A percentile compares a stretch with the other conserved stretches of the same genome.
Conservation (phyloP, 163 green algal species). For the Scenedesmus sp. region DNA sequence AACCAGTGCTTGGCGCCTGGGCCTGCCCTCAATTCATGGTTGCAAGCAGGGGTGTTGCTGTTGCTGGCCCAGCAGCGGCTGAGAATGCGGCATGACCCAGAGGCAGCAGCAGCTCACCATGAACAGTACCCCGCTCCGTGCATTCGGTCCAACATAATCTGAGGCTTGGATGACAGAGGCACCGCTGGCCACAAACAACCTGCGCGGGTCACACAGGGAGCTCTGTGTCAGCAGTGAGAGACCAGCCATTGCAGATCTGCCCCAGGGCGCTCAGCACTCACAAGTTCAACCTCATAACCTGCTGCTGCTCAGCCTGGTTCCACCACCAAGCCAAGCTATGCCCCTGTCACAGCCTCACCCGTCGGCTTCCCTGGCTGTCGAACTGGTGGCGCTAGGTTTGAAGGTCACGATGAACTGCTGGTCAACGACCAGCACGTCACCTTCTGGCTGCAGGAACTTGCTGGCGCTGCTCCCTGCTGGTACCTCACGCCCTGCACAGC, state of each 20-base stretch:
- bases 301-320: not conserved
- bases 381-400: not conserved
- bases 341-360: not conserved
- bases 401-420: constrained; percentile 9
- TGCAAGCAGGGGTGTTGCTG: too few species aligned
- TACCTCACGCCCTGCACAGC: not conserved
- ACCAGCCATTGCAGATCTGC: not conserved
- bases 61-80: not conserved
- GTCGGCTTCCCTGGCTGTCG: not conserved
- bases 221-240: not conserved
- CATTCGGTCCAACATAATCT: not conserved
- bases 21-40: too few species aligned
- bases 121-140: not conserved
- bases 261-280: not conserved
- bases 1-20: too few species aligned
- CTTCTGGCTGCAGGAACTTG: not conserved
- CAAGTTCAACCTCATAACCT: not conserved
- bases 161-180: not conserved
- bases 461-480: not conserved
- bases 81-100: not conserved
- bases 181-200: not conserved
- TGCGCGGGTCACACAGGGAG: not conserved
- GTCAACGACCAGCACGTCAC: not conserved
- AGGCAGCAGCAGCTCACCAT: not conserved
- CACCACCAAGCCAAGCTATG: too few species aligned